Evolutionary conservation across 257 asterid genomes (phyloP).

Genomic region (Solanum bukasovii): DNA sequence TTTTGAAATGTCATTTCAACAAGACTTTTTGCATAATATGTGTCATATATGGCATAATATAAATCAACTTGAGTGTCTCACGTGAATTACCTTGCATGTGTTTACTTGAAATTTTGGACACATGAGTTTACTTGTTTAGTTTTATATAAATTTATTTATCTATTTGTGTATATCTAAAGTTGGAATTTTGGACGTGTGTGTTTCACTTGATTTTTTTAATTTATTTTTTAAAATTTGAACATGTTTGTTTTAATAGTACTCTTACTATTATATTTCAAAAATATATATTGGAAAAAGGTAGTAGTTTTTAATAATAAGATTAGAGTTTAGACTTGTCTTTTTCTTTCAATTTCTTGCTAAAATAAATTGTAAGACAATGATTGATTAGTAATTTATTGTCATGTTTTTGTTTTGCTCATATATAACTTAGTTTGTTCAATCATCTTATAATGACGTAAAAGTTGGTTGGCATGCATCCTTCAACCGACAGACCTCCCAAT

Average conservation of each 20-base stretch:
- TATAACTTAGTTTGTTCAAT: background rate
- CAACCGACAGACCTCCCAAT: background rate
- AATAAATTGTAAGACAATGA: background rate
- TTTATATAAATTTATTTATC: no score
- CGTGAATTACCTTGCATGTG: no score
- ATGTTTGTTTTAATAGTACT: background rate
- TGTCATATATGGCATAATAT: no score
- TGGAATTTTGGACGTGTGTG: background rate
- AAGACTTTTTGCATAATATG: background rate
- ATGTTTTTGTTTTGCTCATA: background rate
- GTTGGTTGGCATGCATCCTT: background rate
- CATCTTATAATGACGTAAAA: background rate
- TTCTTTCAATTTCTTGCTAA: background rate
- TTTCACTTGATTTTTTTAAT: no score
- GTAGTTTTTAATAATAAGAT: no score
- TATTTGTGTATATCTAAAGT: no score
- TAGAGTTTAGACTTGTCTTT: background rate
- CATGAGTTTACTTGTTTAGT: background rate
- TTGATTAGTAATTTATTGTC: background rate
- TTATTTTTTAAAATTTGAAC: background rate
- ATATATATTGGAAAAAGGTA: no score
- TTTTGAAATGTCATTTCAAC: no score
- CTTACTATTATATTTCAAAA: background rate
- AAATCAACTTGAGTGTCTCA: no score
- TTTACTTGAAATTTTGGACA: no score